Evolutionary conservation across 768 basidiomycete genomes (phyloP).

Genomic region (Mycena albidolilacea): DNA sequence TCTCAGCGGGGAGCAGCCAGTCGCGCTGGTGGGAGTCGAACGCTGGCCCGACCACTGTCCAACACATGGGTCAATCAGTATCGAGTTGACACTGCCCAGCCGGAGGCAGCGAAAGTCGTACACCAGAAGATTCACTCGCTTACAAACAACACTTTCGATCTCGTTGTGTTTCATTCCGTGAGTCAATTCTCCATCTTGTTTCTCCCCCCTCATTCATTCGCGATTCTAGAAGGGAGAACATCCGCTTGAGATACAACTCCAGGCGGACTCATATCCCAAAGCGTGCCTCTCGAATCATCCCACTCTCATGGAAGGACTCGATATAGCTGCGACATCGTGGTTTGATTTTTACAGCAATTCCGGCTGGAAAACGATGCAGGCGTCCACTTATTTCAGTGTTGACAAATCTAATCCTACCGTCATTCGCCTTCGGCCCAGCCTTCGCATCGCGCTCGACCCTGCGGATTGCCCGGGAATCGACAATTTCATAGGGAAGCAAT

Average conservation of each 20-base stretch:
- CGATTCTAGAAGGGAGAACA: not conserved
- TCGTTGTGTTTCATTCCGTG: not conserved
- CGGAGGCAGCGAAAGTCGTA: not conserved
- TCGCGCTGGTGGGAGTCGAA: too few species aligned
- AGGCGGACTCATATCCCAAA: not conserved
- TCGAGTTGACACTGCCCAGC: not conserved
- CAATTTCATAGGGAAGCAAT: not conserved
- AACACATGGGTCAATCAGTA: not conserved
- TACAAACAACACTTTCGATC: not conserved
- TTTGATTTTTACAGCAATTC: not conserved
- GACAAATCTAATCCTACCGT: not conserved
- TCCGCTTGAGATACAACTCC: not conserved
- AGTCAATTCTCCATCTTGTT: not conserved
- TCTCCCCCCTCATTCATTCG: not conserved
- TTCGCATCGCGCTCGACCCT: not conserved
- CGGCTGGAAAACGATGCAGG: not conserved
- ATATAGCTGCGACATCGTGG: not conserved
- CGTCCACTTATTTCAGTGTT: not conserved
- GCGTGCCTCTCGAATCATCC: not conserved
- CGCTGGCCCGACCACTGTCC: not conserved
- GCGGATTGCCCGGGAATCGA: not conserved
- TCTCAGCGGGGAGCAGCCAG: too few species aligned
- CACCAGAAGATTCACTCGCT: not conserved
- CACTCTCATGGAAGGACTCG: not conserved
- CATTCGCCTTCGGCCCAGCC: not conserved